phyloP scores from a whole-genome alignment of 192 early-diverging fungal species.

The Chytriomyces confervae region DNA sequence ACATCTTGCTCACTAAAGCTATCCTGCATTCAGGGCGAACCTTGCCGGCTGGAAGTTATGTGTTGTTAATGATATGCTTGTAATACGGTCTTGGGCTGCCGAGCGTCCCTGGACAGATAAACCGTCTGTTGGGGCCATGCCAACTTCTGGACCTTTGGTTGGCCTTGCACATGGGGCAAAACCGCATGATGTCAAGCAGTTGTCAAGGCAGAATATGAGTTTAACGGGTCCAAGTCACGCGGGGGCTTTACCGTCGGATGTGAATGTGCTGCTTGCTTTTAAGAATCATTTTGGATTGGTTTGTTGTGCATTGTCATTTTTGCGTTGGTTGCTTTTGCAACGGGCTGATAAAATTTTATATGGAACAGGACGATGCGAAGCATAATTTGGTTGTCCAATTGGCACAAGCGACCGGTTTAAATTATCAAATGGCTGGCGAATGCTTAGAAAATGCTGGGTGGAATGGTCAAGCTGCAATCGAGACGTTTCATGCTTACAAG shows the following conservation, averaged over 20 bases:
- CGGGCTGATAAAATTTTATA: not conserved
- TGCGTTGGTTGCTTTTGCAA: not conserved
- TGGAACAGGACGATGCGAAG: constrained; percentile 38
- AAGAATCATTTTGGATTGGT: constrained; percentile 40
- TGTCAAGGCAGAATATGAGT: too few species aligned
- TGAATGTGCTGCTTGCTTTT: constrained; percentile 18
- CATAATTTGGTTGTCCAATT: constrained; percentile 40
- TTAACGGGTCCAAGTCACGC: too few species aligned
- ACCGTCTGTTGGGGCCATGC: not conserved
- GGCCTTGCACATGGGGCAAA: constrained; percentile 29
- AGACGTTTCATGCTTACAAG: constrained; percentile 42
- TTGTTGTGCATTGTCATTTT: not conserved
- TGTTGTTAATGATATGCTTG: constrained; percentile 31
- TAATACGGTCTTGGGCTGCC: constrained; percentile 22
- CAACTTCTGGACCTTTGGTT: constrained; percentile 25
- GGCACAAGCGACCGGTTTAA: constrained; percentile 42
- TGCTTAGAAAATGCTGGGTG: constrained; percentile 47
- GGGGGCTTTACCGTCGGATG: constrained; percentile 24
- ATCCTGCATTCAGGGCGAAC: not conserved
- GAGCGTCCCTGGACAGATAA: constrained; percentile 20
- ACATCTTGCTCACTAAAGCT: not conserved
- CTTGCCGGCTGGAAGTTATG: constrained; percentile 22
- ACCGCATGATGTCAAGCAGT: not conserved
- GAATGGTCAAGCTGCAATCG: constrained; percentile 35
- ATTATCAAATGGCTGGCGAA: constrained; percentile 43